Conservation (phyloP, 1,284 basidiomycete genomes). For the Naganishia sp. region DNA sequence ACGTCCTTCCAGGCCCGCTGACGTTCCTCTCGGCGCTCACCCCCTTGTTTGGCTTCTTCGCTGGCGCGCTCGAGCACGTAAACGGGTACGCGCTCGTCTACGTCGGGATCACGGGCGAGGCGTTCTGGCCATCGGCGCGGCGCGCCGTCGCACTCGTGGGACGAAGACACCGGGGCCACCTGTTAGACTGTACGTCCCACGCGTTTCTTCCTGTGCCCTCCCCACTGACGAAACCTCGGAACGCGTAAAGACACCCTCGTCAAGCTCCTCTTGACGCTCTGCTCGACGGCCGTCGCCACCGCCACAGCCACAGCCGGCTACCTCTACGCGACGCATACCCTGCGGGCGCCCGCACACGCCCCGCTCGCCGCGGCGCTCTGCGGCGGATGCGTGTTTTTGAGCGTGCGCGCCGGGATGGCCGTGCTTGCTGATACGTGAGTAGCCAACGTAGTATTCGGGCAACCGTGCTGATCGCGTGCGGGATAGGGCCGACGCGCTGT, state of each 20-base stretch:
- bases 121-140: slow-evolving; percentile 75
- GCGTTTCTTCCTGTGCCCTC: slow-evolving; percentile 2
- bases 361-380: slow-evolving; percentile 74
- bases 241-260: slow-evolving; percentile 61
- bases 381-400: slow-evolving; percentile 75
- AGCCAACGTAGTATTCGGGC: slow-evolving; percentile 30
- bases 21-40: slow-evolving; percentile 55
- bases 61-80: slow-evolving; percentile 68
- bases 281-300: slow-evolving; percentile 72
- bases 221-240: slow-evolving; percentile 3
- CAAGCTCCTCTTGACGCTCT: slow-evolving; percentile 63
- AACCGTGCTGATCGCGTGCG: background rate
- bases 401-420: slow-evolving; percentile 78
- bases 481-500: slow-evolving; percentile 71
- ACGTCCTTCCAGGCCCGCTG: slow-evolving; percentile 46
- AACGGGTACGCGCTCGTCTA: slow-evolving; percentile 83
- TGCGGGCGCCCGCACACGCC: slow-evolving; percentile 74
- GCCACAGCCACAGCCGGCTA: slow-evolving; percentile 81
- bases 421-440: slow-evolving; percentile 74
- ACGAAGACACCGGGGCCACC: slow-evolving; percentile 45
- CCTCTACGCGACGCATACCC: slow-evolving; percentile 80
- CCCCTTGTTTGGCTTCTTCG: slow-evolving; percentile 55
- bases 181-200: slow-evolving; percentile 50
- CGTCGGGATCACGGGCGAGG: slow-evolving; percentile 78
- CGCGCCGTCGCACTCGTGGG: slow-evolving; percentile 60